These are phyloP conservation scores for Pleurotus tuoliensis DNA, from an alignment of 768 basidiomycete species.

Conservation along the genomic window DNA sequence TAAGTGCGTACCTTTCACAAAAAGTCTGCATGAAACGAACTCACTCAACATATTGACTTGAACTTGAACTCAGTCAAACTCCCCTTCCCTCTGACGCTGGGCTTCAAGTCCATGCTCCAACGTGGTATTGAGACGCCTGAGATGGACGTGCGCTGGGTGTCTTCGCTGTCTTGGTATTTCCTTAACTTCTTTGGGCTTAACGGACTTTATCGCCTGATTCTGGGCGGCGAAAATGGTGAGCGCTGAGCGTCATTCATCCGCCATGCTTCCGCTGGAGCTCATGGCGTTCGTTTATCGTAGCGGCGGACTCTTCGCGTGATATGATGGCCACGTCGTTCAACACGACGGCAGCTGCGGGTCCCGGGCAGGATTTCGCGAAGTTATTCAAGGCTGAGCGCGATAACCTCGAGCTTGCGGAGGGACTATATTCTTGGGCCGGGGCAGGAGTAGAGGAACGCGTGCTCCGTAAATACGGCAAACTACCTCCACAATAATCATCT, in stretches of 20 bases:
- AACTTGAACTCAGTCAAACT: constrained; percentile 66
- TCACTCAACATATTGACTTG: too few species aligned
- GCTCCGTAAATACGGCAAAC: constrained; percentile 72
- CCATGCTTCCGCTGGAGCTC: constrained; percentile 8
- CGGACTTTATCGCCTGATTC: constrained; percentile 89
- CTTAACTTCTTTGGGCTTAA: constrained; percentile 98
- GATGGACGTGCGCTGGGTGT: constrained; percentile 99
- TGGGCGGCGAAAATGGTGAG: constrained; percentile 87
- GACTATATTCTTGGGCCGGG: constrained; percentile 80
- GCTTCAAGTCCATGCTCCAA: constrained; percentile 98
- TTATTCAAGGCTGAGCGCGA: constrained; percentile 89
- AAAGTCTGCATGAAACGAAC: too few species aligned
- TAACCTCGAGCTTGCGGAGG: constrained; percentile 89
- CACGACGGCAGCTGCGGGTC: constrained; percentile 42
- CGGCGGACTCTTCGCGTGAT: constrained; percentile 75
- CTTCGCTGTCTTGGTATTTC: constrained; percentile 98
- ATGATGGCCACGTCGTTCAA: constrained; percentile 72
- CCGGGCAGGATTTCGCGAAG: constrained; percentile 83
- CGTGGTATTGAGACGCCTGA: constrained; percentile 92
- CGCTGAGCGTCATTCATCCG: constrained; percentile 11
- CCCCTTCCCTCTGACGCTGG: constrained; percentile 93
- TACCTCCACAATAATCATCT: constrained; percentile 23
- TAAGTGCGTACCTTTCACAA: constrained; percentile 61
- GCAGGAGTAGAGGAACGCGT: constrained; percentile 77
- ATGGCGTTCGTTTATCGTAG: constrained; percentile 33